These are phyloP conservation scores for Fusarium solani-melongenae DNA, from an alignment of 2,329 filamentous ascomycete species.

Conservation along the genomic window DNA sequence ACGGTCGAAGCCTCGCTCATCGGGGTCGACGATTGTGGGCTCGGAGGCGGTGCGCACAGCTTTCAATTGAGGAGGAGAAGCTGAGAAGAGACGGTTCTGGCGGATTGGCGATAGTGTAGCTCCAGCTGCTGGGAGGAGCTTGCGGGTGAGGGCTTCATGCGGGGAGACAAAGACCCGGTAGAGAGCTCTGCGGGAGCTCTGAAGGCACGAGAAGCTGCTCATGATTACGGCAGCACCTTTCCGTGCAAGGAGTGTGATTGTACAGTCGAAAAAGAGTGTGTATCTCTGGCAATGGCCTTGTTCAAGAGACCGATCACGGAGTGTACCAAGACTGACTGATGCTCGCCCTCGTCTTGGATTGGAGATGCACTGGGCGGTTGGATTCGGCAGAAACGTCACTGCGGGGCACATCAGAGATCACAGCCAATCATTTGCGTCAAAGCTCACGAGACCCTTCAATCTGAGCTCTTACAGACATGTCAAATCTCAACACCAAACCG, in stretches of 20 bases:
- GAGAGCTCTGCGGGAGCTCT: constrained; percentile 59
- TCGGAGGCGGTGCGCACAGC: neutral
- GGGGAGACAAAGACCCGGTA: constrained; percentile 59
- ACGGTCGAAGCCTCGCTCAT: constrained; percentile 44
- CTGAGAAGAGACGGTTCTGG: constrained; percentile 33
- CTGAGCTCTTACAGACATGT: neutral
- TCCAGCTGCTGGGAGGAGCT: constrained; percentile 24
- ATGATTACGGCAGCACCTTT: constrained; percentile 45
- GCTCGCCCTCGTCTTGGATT: constrained; percentile 11
- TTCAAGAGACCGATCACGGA: constrained; percentile 16
- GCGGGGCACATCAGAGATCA: constrained; percentile 6
- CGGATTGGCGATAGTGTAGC: constrained; percentile 1
- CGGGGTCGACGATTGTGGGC: neutral
- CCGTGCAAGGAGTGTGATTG: neutral
- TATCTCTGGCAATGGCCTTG: constrained; percentile 21
- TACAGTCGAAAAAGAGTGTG: constrained; percentile 4
- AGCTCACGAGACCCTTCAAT: constrained; percentile 16
- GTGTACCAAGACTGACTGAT: constrained; percentile 21
- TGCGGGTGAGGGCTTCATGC: constrained; percentile 39
- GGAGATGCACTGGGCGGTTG: constrained; percentile 32
- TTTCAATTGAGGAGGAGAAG: constrained; percentile 12
- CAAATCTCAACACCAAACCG: constrained; percentile 17
- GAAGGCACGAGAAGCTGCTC: constrained; percentile 52
- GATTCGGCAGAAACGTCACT: constrained; percentile 42
- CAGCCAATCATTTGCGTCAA: constrained; percentile 30